A percentile compares a stretch with the other conserved stretches of the same genome.
Conservation (phyloP, 169 alveolate genomes). For the Babesia sp. region DNA sequence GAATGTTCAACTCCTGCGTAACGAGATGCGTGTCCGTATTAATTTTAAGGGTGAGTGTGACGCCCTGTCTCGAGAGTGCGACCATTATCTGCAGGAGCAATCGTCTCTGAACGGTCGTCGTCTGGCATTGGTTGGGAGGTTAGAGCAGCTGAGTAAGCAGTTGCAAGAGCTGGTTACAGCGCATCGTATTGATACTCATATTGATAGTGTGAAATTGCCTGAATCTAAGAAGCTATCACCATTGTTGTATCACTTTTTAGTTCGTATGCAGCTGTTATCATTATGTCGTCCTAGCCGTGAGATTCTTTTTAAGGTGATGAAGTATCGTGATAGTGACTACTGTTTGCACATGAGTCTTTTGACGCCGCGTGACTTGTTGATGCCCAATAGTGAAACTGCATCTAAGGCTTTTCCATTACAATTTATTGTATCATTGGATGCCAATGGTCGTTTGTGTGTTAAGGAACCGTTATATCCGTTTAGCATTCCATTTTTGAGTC, state of each 20-base stretch:
- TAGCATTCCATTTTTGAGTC: not conserved
- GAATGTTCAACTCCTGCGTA: slow-evolving; percentile 16
- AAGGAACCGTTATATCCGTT: slow-evolving; percentile 5
- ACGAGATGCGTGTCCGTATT: slow-evolving; percentile 36
- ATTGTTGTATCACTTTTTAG: slow-evolving; percentile 9
- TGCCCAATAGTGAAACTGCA: slow-evolving; percentile 45
- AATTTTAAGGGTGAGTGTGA: slow-evolving; percentile 23
- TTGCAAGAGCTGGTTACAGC: slow-evolving; percentile 26
- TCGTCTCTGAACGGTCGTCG: not conserved
- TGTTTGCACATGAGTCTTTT: slow-evolving; percentile 24
- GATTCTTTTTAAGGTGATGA: slow-evolving; percentile 31
- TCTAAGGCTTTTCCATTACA: slow-evolving; percentile 25
- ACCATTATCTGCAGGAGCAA: slow-evolving; percentile 29
- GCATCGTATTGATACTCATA: not conserved
- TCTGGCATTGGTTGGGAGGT: slow-evolving; percentile 5
- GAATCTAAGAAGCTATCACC: slow-evolving; percentile 51
- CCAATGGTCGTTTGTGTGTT: not conserved
- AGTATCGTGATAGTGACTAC: slow-evolving; percentile 52
- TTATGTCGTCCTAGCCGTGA: slow-evolving; percentile 44
- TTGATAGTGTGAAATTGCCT: slow-evolving; percentile 22
- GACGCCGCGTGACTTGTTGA: slow-evolving; percentile 49
- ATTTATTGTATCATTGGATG: slow-evolving; percentile 6
- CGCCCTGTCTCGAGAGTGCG: slow-evolving; percentile 40
- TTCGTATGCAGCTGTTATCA: slow-evolving; percentile 22
- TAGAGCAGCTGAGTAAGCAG: slow-evolving; percentile 36